These are phyloP conservation scores for Tolypocladium inflatum DNA, from an alignment of 2,329 filamentous ascomycete species.

Conservation along the genomic window DNA sequence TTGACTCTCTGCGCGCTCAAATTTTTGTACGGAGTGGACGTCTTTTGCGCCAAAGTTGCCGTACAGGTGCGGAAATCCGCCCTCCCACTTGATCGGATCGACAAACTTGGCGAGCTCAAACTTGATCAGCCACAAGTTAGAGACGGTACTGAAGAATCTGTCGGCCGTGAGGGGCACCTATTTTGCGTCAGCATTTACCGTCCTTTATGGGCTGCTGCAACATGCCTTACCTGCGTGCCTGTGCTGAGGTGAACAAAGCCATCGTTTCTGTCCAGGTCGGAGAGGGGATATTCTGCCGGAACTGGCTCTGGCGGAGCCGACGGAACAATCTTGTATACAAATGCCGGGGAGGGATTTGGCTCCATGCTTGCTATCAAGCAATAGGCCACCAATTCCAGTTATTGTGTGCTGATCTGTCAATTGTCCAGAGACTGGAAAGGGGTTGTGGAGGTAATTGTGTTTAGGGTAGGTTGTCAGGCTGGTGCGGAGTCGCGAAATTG, in stretches of 20 bases:
- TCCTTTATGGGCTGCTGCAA: too few species aligned
- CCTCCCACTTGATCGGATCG: conserved; percentile 43
- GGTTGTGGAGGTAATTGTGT: neutral
- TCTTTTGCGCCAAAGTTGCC: conserved; percentile 45
- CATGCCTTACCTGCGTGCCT: conserved; percentile 36
- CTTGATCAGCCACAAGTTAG: conserved; percentile 42
- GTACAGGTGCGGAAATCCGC: conserved; percentile 50
- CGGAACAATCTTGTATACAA: conserved; percentile 53
- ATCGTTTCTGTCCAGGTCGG: conserved; percentile 48
- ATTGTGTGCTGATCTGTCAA: neutral
- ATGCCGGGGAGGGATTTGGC: conserved; percentile 23
- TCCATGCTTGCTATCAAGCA: neutral
- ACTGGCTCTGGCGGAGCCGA: conserved; percentile 41
- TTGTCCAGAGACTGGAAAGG: neutral
- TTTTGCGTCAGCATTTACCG: neutral
- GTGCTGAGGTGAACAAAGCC: conserved; percentile 55
- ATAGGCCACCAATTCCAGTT: neutral
- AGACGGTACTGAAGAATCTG: conserved; percentile 30
- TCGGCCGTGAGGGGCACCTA: conserved; percentile 35
- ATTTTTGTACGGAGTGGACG: conserved; percentile 35
- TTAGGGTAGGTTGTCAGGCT: neutral
- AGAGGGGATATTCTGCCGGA: conserved; percentile 44
- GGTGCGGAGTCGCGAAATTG: neutral
- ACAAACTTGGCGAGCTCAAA: conserved; percentile 37
- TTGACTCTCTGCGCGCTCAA: conserved; percentile 31